These are phyloP conservation scores for Parmales sp. DNA, from an alignment of 108 stramenopile species.

Conservation along the genomic window DNA sequence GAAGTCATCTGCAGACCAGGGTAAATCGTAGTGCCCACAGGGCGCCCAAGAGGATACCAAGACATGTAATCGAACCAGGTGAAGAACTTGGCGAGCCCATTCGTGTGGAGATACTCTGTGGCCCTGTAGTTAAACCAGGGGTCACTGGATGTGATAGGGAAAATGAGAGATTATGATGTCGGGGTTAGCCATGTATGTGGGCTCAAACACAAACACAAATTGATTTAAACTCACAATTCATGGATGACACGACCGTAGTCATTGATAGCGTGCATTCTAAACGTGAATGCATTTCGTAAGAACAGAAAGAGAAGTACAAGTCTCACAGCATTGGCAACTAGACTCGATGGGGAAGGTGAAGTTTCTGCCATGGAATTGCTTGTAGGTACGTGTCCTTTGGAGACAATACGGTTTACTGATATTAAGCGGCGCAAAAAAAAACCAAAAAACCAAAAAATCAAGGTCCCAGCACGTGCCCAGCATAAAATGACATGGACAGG, in stretches of 20 bases:
- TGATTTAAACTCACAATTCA: constrained; percentile 75
- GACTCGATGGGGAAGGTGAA: too few species aligned
- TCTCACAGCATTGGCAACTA: background rate
- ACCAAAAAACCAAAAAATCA: too few species aligned
- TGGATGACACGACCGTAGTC: constrained; percentile 95
- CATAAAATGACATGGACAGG: too few species aligned
- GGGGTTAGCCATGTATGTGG: background rate
- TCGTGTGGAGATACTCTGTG: constrained; percentile 61
- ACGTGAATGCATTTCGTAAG: constrained; percentile 54
- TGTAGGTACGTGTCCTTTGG: too few species aligned
- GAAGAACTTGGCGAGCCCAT: constrained; percentile 55
- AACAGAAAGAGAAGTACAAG: constrained; percentile 14
- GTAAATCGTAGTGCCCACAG: constrained; percentile 95
- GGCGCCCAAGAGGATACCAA: constrained; percentile 96
- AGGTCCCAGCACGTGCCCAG: too few species aligned
- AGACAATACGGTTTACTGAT: too few species aligned
- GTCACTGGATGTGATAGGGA: constrained; percentile 23
- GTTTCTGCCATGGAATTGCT: too few species aligned
- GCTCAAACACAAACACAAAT: background rate
- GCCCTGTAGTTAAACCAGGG: constrained; percentile 89
- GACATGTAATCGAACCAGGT: constrained; percentile 78
- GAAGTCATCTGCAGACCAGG: constrained; percentile 90
- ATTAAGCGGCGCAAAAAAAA: too few species aligned
- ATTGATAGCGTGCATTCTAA: constrained; percentile 76
- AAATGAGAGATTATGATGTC: background rate